phyloP scores from a whole-genome alignment of 1,284 basidiomycete genomes.

The Irpex sp. region DNA sequence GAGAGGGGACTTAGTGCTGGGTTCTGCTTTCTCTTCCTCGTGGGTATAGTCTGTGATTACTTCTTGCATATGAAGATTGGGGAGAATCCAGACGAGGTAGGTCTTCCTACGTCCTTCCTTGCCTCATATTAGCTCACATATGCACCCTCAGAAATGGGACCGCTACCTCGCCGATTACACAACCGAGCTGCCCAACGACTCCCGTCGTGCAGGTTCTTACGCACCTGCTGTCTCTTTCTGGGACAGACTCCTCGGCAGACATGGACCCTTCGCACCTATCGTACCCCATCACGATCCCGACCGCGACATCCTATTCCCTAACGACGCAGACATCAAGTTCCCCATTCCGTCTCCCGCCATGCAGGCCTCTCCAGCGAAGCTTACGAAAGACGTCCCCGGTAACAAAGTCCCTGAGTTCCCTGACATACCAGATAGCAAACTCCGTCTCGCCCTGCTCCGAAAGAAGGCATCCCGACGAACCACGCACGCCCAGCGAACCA shows the following conservation, averaged over 20 bases:
- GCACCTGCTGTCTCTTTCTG: conserved; percentile 48
- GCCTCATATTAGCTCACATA: background rate
- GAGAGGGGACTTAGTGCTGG: conserved; percentile 59
- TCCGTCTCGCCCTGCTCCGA: conserved; percentile 13
- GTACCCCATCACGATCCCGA: conserved; percentile 18
- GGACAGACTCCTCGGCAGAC: conserved; percentile 40
- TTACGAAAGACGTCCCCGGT: conserved; percentile 20
- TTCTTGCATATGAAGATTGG: conserved; percentile 50
- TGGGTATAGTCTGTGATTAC: conserved; percentile 51
- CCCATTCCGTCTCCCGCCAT: conserved; percentile 14
- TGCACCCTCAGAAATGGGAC: conserved; percentile 57
- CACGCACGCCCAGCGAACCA: conserved; percentile 14
- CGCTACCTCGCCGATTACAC: conserved; percentile 58
- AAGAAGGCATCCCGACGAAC: conserved; percentile 19
- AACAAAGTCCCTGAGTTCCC: background rate
- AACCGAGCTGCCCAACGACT: conserved; percentile 38
- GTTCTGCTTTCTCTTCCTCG: conserved; percentile 47
- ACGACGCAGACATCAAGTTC: conserved; percentile 25
- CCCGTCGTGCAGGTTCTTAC: conserved; percentile 39
- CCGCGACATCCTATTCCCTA: conserved; percentile 21
- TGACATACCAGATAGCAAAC: background rate
- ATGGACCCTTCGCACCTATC: conserved; percentile 15
- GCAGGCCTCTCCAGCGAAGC: conserved; percentile 14
- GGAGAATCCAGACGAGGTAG: conserved; percentile 65
- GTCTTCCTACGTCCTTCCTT: conserved; percentile 12